Base-by-base conservation (phyloP, 202 grass and related monocot genomes). In the Eragrostis tef region DNA sequence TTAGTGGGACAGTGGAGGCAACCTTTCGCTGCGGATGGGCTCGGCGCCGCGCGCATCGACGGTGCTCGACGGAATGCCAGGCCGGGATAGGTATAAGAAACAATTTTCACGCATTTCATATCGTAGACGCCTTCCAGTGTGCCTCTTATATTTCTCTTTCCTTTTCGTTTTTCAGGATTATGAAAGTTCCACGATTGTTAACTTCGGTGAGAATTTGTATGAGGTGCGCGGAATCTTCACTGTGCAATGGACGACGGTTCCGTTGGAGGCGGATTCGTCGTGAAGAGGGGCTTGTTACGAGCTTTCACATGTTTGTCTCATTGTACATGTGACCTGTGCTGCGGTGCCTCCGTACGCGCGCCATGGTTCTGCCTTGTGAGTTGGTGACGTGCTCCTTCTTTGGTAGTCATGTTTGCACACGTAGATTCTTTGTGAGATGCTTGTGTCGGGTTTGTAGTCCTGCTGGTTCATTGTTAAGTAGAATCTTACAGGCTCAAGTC, bases 381-480 rank as follows among this genome's bases (percentile, higher is more conserved):
- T 31, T 31, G 29, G 29, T 31, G 29, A 31, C 1, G 29, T 1
- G 3, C 29, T 2, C 29, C 29, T 31, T 31, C 3, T 1, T 31
- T 31, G 29, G n/a, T n/a, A n/a, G n/a, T n/a, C 29, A 31, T 36
- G 15, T 49, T 67, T 21, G 27, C 44, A 25, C 22, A n/a, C 36
- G 17, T 11, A 11, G 41, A 27, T 61, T 53, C 29, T 34, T n/a
- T 29, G 47, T 31, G 31, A 31, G 1, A 31, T 31, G 29, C 29
- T 3, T 31, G 29, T 31, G 59, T 12, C 26, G 6, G 11, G n/a
- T 26, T 7, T 20, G 22, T 13, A 6, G n/a, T n/a, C n/a, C n/a
- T n/a, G n/a, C n/a, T 78, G 65, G 31, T 78, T 42, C 56, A 71
- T 42, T 74, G 19, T 41, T 13, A 41, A 22, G 6, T 73, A 13